Evolutionary conservation across 345 rosid species (phyloP), one percentile per base, ranked within the genome.

Genomic region (Salix brachista): DNA sequence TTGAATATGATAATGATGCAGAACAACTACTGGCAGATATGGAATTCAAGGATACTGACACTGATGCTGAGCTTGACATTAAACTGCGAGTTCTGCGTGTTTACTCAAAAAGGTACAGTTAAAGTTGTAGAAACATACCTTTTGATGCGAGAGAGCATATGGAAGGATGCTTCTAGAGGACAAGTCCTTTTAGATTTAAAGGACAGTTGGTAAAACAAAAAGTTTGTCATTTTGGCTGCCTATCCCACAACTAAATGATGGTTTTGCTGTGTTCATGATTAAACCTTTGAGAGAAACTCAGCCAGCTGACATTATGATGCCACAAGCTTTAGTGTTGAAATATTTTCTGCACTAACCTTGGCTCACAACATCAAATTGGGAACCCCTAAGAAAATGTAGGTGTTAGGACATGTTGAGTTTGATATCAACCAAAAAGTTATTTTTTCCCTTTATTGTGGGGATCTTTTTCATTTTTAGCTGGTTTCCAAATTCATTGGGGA

Each of bases 1-100:
- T 91, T 75, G 99, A 92, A 85, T 89, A 93, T 73, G 99, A 96
- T 78, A 93, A 96, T 66, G 97, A 96, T 81, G 98, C 99, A 13
- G 98, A 96, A 88, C 97, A 90, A 72, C 81, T 92, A 78, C 87
- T 93, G 62, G 97, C 96, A 48, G 98, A 93, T 78, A 96, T 93
- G 99, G 99, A 96, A 71, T 96, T 96, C 81, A 86, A 84, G 83
- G 96, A 92, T 39, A 79, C 86, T 50, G 97, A 96, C 79, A 80
- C 91, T 44, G 87, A 88, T 82, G 88, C 91, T 76, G 99, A 96
- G 83, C 90, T 77, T 58, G 93, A 90, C 74, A 74, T 91, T 77
- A 96, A 96, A 84, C 78, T 96, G 81, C 94, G 81, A 79, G 96
- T 96, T 44, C 89, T 93, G 76, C 97, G 21, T 71, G 89, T 96